Evolutionary conservation across 169 alveolate genomes (phyloP), one percentile per base, ranked within the genome.

Genomic region (Besnoitia besnoiti): DNA sequence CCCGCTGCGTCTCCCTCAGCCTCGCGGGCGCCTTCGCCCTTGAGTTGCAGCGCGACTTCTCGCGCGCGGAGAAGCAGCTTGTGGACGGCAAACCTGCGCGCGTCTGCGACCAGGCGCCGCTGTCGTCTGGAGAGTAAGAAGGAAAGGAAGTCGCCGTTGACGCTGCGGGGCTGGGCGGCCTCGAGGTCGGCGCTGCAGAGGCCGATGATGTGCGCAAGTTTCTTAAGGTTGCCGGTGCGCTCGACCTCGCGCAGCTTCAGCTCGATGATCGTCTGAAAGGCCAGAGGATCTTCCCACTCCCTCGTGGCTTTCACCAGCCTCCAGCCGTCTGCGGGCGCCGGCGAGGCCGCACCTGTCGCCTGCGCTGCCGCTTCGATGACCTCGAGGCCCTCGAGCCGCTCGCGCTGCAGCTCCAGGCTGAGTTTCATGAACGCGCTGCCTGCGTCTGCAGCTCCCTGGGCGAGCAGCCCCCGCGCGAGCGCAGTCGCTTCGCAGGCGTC

Each of bases 221-320:
- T 77, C 59, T 37, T 30, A 2, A 42, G 7, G 59, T 77, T 39
- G 14, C 55, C 19, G 0, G 87, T 77, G 5, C 35, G n/a, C 16
- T 7, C 40, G 8, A 77, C 87, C 40, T 77, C 87, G 59, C 40
- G 87, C 87, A 77, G 33, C 87, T 77, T 77, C 61, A 77, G 7
- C 27, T 37, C 33, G 47, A 77, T 37, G 33, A 77, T 77, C 21
- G 87, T 35, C 21, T 77, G 35, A 39, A 77, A 77, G 40, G 87
- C 87, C n/a, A 5, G 37, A 37, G 87, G 87, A 73, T 73, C 82
- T 1, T 14, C 46, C 82, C 82, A 55, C 33, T n/a, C n/a, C n/a
- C n/a, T n/a, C n/a, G n/a, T n/a, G n/a, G n/a, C n/a, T n/a, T n/a
- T n/a, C n/a, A n/a, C n/a, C n/a, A n/a, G n/a, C n/a, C n/a, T n/a